A percentile compares a stretch with the other conserved stretches of the same genome.
Evolutionary conservation across 83 land plant species (phyloP).

Genomic region (Picea mariana): DNA sequence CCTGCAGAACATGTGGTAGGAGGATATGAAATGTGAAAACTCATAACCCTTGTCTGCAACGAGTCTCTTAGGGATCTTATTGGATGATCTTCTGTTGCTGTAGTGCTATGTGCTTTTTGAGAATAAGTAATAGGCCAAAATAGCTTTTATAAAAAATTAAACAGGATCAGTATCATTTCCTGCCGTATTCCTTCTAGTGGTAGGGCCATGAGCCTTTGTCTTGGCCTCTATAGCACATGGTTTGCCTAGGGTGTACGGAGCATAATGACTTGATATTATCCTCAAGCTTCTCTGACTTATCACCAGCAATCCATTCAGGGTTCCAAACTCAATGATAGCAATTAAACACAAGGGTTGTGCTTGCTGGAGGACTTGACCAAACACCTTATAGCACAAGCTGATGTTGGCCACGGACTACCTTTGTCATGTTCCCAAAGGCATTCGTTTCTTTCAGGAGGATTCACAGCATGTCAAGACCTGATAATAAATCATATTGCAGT

Average conservation of each 20-base stretch:
- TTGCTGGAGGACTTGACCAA: constrained; percentile 34
- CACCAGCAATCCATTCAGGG: constrained; percentile 18
- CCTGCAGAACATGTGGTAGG: neutral
- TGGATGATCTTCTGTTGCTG: too few relatives aligned
- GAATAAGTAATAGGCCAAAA: neutral
- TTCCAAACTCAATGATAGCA: constrained; percentile 16
- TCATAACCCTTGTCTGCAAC: too few relatives aligned
- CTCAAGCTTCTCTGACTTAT: neutral
- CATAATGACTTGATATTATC: constrained; percentile 12
- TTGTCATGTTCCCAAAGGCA: constrained; percentile 14
- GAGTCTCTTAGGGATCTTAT: too few relatives aligned
- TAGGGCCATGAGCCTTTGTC: too few relatives aligned
- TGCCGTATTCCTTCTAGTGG: neutral
- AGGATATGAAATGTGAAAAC: too few relatives aligned
- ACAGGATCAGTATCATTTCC: neutral
- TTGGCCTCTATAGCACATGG: too few relatives aligned
- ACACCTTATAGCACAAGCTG: constrained; percentile 28
- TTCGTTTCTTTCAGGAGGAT: constrained; percentile 1
- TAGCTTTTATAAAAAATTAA: neutral
- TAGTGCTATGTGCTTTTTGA: neutral
- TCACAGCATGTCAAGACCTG: constrained; percentile 6
- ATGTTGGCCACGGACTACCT: constrained; percentile 21
- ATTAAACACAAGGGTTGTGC: constrained; percentile 31
- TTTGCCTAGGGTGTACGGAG: neutral
- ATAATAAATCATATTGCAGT: neutral